phyloP scores from a whole-genome alignment of 2,329 filamentous ascomycete species.

The Clonostachys rhizophaga region DNA sequence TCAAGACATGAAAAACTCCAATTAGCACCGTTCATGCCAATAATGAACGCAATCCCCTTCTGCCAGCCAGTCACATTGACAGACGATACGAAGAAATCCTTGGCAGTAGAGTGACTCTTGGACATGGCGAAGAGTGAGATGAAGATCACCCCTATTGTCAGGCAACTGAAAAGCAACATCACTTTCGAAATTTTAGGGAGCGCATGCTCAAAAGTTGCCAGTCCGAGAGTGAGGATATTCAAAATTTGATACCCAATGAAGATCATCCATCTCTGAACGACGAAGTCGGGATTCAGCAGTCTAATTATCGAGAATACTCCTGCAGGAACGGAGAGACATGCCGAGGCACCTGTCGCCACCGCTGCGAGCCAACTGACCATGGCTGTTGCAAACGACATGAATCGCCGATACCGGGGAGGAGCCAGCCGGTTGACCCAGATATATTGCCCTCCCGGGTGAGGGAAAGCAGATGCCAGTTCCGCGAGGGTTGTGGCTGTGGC shows the following conservation, averaged over 20 bases:
- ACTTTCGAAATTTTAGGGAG: slow-evolving; percentile 15
- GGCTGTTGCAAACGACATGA: slow-evolving; percentile 14
- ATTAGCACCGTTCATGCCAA: slow-evolving; percentile 18
- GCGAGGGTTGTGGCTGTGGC: slow-evolving; percentile 12
- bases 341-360: slow-evolving; percentile 14
- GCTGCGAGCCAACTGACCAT: slow-evolving; percentile 17
- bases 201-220: neutral
- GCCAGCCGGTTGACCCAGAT: slow-evolving; percentile 17
- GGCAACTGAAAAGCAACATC: slow-evolving; percentile 15
- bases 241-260: slow-evolving; percentile 16
- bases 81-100: slow-evolving; percentile 10
- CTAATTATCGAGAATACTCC: slow-evolving; percentile 11
- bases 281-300: slow-evolving; percentile 12
- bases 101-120: slow-evolving; percentile 5
- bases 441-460: slow-evolving; percentile 20
- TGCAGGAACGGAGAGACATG: slow-evolving; percentile 12
- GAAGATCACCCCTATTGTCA: slow-evolving; percentile 12
- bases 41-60: slow-evolving; percentile 18
- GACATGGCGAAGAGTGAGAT: slow-evolving; percentile 17
- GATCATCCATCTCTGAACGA: slow-evolving; percentile 16
- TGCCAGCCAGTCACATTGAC: slow-evolving; percentile 15
- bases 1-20: slow-evolving; percentile 22
- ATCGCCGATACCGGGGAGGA: slow-evolving; percentile 4
- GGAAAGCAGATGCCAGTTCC: slow-evolving; percentile 18
- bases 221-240: slow-evolving; percentile 9